Conservation (phyloP, 495 filamentous ascomycete species). For the Penicillium flavigenum region DNA sequence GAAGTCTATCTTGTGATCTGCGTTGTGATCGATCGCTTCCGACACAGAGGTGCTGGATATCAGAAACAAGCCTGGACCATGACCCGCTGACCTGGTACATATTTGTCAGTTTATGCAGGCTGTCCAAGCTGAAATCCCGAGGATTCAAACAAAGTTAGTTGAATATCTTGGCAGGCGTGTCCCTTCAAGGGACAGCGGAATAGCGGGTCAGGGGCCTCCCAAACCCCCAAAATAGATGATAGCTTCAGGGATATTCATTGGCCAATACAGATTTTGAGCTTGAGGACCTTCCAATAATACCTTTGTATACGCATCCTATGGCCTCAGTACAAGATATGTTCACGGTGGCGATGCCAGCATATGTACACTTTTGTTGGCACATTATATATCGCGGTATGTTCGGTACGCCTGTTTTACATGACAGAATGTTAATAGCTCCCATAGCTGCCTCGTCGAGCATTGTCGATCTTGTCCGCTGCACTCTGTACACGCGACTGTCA, state of each 20-base stretch:
- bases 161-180: neutral
- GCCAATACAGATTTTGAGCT: neutral
- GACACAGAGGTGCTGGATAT: neutral
- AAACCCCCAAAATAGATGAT: neutral
- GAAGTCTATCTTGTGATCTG: neutral
- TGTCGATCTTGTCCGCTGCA: constrained; percentile 35
- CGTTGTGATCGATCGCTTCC: neutral
- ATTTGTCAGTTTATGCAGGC: constrained; percentile 2
- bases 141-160: neutral
- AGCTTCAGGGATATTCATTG: neutral
- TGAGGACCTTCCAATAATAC: neutral
- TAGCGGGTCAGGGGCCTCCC: constrained; percentile 1
- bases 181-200: neutral
- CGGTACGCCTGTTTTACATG: neutral
- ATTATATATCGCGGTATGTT: neutral
- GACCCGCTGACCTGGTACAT: neutral
- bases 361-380: neutral
- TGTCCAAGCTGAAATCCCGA: neutral
- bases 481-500: constrained; percentile 25
- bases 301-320: neutral
- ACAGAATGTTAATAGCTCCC: neutral
- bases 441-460: constrained; percentile 19
- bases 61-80: neutral
- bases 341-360: neutral
- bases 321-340: neutral